Conservation (phyloP, 805 yeast genomes). For the Saturnispora sekii region DNA sequence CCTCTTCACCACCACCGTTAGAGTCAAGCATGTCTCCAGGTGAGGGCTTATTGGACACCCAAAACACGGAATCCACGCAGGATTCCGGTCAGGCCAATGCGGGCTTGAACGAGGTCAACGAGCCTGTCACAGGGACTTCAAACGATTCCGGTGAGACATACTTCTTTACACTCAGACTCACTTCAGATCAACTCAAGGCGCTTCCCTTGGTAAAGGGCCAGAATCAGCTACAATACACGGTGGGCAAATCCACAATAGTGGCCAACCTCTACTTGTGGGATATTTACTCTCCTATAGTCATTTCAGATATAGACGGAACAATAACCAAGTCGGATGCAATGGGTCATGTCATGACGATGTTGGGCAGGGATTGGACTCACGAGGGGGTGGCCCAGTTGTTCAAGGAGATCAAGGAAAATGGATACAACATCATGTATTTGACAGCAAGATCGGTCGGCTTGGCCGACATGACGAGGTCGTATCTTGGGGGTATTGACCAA, state of each 20-base stretch:
- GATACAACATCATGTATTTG: slow-evolving; percentile 86
- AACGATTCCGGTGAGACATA: slow-evolving; percentile 28
- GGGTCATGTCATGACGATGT: slow-evolving; percentile 88
- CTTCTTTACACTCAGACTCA: slow-evolving; percentile 81
- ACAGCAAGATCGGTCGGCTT: slow-evolving; percentile 95
- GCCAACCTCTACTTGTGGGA: slow-evolving; percentile 81
- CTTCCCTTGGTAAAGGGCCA: slow-evolving; percentile 69
- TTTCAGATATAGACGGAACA: slow-evolving; percentile 96
- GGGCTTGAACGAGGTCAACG: not conserved
- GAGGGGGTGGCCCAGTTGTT: slow-evolving; percentile 88
- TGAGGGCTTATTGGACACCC: no score
- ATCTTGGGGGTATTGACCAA: slow-evolving; percentile 69
- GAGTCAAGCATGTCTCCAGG: slow-evolving; percentile 8
- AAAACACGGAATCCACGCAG: no score
- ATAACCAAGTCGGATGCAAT: slow-evolving; percentile 96
- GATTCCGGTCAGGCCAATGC: not conserved
- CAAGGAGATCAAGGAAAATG: slow-evolving; percentile 77
- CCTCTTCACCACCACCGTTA: slow-evolving; percentile 5
- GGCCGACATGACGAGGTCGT: slow-evolving; percentile 84
- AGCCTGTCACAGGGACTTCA: not conserved
- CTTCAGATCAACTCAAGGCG: slow-evolving; percentile 77
- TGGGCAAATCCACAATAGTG: slow-evolving; percentile 68
- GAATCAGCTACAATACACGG: slow-evolving; percentile 69
- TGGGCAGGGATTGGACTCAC: slow-evolving; percentile 98
- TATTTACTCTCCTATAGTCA: slow-evolving; percentile 77